Evolutionary conservation across 768 basidiomycete genomes (phyloP), one percentile per base, ranked within the genome.

Genomic region (Glaciozyma antarctica): DNA sequence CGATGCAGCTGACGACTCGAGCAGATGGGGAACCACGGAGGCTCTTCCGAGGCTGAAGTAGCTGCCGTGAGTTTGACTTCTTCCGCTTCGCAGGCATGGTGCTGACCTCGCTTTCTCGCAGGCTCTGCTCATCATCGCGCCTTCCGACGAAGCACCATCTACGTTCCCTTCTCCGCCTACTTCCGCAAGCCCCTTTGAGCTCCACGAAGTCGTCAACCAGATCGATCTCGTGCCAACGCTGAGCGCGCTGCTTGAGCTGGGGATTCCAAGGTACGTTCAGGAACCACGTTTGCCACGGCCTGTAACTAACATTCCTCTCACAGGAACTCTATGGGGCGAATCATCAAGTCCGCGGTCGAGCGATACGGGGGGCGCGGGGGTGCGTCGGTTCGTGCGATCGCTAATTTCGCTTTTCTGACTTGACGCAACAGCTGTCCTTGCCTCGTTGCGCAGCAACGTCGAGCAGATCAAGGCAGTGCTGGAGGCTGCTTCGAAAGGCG

Each of bases 201-300:
- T 16, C 72, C 57, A 51, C 57, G 60, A 90, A 21, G 79, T 80
- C 15, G 81, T 93, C 55, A 88, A 97, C 72, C 94, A 98, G 77
- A 92, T 97, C 66, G 94, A 98, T 76, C 80, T 98, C 49, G 82
- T 94, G 0, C 90, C 93, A 0, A 86, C 90, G 0, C 77, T 97
- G n/a, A 85, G 90, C 3, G 83, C 94, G 19, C 82, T 94, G 16
- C 83, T 97, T 15, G 92, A 93, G 12, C 79, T 95, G 5, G 90
- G 91, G 0, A 89, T 98, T 47, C 94, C 94, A 2, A 57, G 13
- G 68, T 65, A 5, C 12, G 67, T 38, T 3, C 1, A 4, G 24
- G 3, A 3, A 28, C 28, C 7, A 15, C 2, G 21, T n/a, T 48
- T n/a, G 1, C 13, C 22, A 16, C 1, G 26, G 10, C 6, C 51